Base-by-base conservation (phyloP, 176 grass and related monocot genomes). In the Carex myosuroides region DNA sequence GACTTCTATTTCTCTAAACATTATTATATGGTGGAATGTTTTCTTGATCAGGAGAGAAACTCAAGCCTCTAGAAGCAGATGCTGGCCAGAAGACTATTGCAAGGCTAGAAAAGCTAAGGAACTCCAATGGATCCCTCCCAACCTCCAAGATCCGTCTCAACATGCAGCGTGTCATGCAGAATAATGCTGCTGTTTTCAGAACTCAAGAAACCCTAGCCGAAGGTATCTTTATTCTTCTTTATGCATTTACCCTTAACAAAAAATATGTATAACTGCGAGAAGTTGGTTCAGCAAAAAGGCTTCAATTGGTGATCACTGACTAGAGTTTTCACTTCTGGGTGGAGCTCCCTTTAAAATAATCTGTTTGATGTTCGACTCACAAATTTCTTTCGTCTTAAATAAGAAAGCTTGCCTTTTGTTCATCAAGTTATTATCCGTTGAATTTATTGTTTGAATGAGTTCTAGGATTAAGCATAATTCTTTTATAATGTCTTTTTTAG, bases 141-240 rank as follows among this genome's bases (percentile, higher is more conserved):
- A 94, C 92, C 77, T 89, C 89, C 10, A 86, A 94, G 32, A 76
- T 94, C 65, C 92, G 92, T 48, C 85, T 94, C 54, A 89, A 94
- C 80, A 94, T 94, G 92, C 92, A 94, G 85, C 89, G 92, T 46
- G 68, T 94, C 55, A 94, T 94, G 92, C 92, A 94, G 71, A 94
- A 81, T 86, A 94, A 94, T 89, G 89, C 89, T 80, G 89, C 92
- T 78, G 92, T 94, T 56, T 94, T 94, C 71, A 83, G 92, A 77
- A 94, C 92, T 60, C 89, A 94, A 79, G 92, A 94, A 89, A 91
- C 87, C 72, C 66, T 94, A 13, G 85, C 85, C 3, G 92, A 94
- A 94, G 92, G 92, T 94, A 78, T 30, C 6, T 56, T 57, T 30
- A 32, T 56, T 53, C 46, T 17, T 12, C 22, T n/a, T n/a, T 70